phyloP scores from a whole-genome alignment of 306 rosid genomes.

The Geum urbanum region DNA sequence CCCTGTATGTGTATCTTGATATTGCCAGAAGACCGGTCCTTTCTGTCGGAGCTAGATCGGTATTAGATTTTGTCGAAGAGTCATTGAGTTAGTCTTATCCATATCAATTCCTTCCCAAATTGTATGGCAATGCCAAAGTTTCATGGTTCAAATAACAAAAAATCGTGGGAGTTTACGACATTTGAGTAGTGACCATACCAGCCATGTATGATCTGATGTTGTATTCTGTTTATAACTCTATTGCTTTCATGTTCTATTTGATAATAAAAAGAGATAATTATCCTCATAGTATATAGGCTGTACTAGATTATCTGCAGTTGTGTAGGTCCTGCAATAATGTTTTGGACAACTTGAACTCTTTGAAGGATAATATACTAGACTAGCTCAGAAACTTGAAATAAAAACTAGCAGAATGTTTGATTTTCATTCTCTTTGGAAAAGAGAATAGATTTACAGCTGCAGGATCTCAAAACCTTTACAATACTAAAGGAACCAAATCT shows the following conservation, averaged over 20 bases:
- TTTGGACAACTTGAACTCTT: not conserved
- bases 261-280: too few relatives aligned
- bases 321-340: not conserved
- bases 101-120: not conserved
- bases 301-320: not conserved
- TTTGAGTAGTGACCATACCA: too few relatives aligned
- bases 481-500: conserved; percentile 17
- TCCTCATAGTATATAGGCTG: not conserved
- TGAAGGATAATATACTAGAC: too few relatives aligned
- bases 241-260: too few relatives aligned
- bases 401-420: not conserved
- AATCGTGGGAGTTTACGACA: too few relatives aligned
- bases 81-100: not conserved
- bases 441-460: conserved; percentile 29
- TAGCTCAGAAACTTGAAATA: too few relatives aligned
- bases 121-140: not conserved
- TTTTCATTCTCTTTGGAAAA: not conserved
- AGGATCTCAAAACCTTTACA: conserved; percentile 40
- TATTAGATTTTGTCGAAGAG: not conserved
- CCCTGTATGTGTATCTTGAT: not conserved
- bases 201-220: too few relatives aligned
- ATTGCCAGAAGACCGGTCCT: not conserved
- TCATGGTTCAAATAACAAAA: not conserved
- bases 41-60: not conserved
- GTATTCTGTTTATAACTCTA: too few relatives aligned